Evolutionary conservation across 192 early-diverging fungal species (phyloP).

Genomic region (Radiomyces spectabilis): DNA sequence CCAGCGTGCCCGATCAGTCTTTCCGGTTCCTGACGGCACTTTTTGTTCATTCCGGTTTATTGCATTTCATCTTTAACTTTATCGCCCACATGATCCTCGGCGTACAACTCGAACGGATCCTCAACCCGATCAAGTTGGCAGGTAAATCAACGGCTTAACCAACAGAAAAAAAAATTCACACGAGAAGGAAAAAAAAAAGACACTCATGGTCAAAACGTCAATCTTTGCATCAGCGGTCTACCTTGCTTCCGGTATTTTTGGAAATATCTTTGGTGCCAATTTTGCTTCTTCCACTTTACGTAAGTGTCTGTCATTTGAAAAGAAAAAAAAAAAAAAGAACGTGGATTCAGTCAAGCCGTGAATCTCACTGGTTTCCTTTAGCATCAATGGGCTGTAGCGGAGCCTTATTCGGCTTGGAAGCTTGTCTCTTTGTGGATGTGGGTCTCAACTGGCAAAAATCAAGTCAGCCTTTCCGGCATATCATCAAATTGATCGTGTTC

Average conservation of each 20-base stretch:
- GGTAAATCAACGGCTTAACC: background rate
- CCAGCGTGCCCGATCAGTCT: background rate
- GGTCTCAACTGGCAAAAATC: background rate
- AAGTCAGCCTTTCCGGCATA: background rate
- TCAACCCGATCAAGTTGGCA: background rate
- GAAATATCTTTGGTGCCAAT: slow-evolving; percentile 1
- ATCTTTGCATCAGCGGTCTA: background rate
- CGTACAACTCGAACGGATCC: background rate
- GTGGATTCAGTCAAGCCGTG: no score
- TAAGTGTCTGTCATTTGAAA: background rate
- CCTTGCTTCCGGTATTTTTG: background rate
- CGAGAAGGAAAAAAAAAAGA: no score
- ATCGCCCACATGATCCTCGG: background rate
- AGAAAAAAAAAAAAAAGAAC: background rate
- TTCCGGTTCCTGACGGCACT: slow-evolving; percentile 1
- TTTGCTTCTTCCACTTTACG: background rate
- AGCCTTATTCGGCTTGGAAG: background rate
- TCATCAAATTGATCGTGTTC: background rate
- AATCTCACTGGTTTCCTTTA: background rate
- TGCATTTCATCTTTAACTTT: background rate
- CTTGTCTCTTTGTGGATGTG: background rate
- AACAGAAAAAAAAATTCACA: no score
- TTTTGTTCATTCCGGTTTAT: background rate
- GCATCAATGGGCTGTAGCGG: background rate
- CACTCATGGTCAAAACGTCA: no score